These are phyloP conservation scores for Penicillium daleae DNA, from an alignment of 495 filamentous ascomycete species.

Conservation along the genomic window DNA sequence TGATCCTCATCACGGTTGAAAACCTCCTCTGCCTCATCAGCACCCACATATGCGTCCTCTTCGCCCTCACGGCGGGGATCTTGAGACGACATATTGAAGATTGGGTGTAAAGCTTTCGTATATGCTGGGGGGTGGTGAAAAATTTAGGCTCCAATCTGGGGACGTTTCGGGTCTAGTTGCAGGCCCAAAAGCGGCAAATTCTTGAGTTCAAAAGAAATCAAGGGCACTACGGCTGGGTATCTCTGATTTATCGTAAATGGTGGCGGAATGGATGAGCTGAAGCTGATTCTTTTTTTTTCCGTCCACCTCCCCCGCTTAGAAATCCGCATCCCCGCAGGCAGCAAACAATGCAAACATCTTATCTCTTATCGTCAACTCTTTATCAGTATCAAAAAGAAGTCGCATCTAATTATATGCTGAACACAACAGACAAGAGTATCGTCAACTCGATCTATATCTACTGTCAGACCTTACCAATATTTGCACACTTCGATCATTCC, in stretches of 20 bases:
- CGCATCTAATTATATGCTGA: background rate
- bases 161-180: background rate
- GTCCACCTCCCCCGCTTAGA: constrained; percentile 44
- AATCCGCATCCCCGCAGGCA: constrained; percentile 45
- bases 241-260: constrained; percentile 7
- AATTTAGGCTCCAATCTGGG: background rate
- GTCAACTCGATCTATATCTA: background rate
- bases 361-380: constrained; percentile 1
- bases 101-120: background rate
- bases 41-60: constrained; percentile 62
- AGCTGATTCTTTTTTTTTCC: constrained; percentile 29
- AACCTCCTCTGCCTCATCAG: constrained; percentile 73
- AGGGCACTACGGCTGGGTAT: background rate
- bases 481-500: constrained; percentile 7
- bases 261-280: constrained; percentile 20
- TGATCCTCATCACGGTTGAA: constrained; percentile 70
- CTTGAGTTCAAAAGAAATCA: constrained; percentile 7
- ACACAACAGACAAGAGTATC: background rate
- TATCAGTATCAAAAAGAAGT: background rate
- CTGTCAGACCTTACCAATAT: constrained; percentile 5
- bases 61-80: constrained; percentile 55
- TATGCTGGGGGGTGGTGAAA: background rate
- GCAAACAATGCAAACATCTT: constrained; percentile 42
- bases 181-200: background rate
- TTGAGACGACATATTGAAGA: constrained; percentile 49